Evolutionary conservation across 83 land plant genomes (phyloP).

Genomic region (Picea mariana): DNA sequence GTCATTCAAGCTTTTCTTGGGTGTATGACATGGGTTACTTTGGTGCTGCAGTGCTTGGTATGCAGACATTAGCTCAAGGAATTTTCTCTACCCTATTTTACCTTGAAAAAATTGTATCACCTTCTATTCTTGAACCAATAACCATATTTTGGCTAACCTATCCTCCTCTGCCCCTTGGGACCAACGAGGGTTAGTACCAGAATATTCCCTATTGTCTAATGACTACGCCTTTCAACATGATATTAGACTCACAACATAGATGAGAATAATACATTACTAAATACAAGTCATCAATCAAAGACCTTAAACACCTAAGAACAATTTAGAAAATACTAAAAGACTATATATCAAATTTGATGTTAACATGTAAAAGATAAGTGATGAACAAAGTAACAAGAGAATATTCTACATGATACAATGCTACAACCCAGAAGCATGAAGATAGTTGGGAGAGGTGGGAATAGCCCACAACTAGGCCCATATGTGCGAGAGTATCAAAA

Average conservation of each 20-base stretch:
- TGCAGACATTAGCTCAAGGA: not conserved
- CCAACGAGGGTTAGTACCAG: slow-evolving; percentile 22
- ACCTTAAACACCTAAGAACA: too few species aligned
- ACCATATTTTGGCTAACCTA: slow-evolving; percentile 29
- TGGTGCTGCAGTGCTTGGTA: not conserved
- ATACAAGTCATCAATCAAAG: too few species aligned
- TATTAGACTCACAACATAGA: not conserved
- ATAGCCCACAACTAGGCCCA: too few species aligned
- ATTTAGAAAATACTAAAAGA: too few species aligned
- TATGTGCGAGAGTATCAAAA: too few species aligned
- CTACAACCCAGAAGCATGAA: too few species aligned
- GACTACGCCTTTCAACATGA: not conserved
- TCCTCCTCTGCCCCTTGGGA: slow-evolving; percentile 28
- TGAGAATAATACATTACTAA: too few species aligned
- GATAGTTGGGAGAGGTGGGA: too few species aligned
- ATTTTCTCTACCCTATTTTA: slow-evolving; percentile 17
- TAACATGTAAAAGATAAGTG: too few species aligned
- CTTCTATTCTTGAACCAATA: slow-evolving; percentile 30
- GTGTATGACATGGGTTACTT: not conserved
- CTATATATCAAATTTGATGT: too few species aligned
- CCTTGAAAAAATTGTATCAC: slow-evolving; percentile 15
- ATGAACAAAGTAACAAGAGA: too few species aligned
- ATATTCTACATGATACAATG: too few species aligned
- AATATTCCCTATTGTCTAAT: not conserved
- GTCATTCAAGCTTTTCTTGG: slow-evolving; percentile 1